Base-by-base conservation (phyloP, 2,329 filamentous ascomycete genomes). In the Nigrospora osmanthi region DNA sequence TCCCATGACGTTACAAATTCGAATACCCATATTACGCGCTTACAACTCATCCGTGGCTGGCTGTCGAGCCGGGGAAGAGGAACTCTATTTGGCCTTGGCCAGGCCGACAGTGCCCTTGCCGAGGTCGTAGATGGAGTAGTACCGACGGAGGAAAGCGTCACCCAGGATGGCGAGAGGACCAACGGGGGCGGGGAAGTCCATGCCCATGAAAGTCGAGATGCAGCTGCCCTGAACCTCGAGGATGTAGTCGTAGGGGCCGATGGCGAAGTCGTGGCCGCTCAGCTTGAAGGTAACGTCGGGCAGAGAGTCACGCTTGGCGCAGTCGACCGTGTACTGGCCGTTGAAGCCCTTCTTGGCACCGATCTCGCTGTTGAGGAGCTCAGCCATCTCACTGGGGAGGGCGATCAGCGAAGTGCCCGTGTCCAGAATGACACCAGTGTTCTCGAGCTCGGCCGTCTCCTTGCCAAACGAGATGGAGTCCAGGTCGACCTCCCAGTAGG, bases 401-500 rank as follows among this genome's bases (percentile, higher is more conserved):
- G 91, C 89, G 69, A 96, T 96, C 66, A 98, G 82, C 40, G 94
- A 98, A 63, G 93, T 98, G 60, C 93, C 93, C 45, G 93, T 98
- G 77, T 98, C 93, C 49, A 98, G 87, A 54, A 98, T 96, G 58
- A 89, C 88, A 71, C 93, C 94, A 47, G 89, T 96, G 76, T 88
- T 81, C 54, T 97, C 91, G 53, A 97, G 83, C 67, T 95, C 86
- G 49, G 90, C 90, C 54, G 81, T 83, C 62, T 87, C 80, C 43
- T 90, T 78, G 58, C 93, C 94, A 53, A 96, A 89, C 45, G 85
- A 82, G 70, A 98, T 93, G 52, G 89, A 78, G 60, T 97, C 85
- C 50, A 98, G 83, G 60, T 97, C 90, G 45, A 98, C 91, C 78
- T 98, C 93, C 93, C 93, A 98, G 80, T 98, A 98, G 41, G 93